These are phyloP conservation scores for Porogramme epimiltina DNA, from an alignment of 1,284 basidiomycete genomes.

Conservation along the genomic window DNA sequence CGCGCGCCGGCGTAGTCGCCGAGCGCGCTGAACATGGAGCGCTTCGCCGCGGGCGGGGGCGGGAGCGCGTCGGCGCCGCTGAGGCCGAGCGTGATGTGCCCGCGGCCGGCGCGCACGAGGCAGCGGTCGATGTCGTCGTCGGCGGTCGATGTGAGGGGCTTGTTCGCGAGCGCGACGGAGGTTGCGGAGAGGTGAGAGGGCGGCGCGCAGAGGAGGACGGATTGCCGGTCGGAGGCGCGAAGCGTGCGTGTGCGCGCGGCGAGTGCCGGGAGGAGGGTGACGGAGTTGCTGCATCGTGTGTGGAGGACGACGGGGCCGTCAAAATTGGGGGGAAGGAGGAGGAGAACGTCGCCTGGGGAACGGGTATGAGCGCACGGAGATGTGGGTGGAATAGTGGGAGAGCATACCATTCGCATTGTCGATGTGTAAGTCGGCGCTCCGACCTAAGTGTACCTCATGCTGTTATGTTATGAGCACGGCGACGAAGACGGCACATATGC, in stretches of 20 bases:
- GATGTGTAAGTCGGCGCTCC: slow-evolving; percentile 28
- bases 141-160: slow-evolving; percentile 2
- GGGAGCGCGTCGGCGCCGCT: slow-evolving; percentile 6
- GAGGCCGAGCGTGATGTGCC: slow-evolving; percentile 28
- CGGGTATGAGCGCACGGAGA: no score
- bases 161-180: slow-evolving; percentile 1
- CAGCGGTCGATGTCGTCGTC: slow-evolving; percentile 18
- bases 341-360: slow-evolving; percentile 22
- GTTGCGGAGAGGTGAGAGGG: slow-evolving; percentile 6
- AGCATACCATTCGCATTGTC: slow-evolving; percentile 2
- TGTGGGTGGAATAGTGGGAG: no score
- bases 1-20: background rate
- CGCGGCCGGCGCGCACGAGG: slow-evolving; percentile 25
- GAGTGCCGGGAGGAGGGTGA: slow-evolving; percentile 31
- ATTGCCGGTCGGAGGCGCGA: slow-evolving; percentile 26
- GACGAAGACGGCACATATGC: background rate
- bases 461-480: slow-evolving; percentile 1
- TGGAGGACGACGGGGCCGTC: slow-evolving; percentile 26
- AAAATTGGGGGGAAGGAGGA: slow-evolving; percentile 31
- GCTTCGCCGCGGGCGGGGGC: background rate
- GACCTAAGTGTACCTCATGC: slow-evolving; percentile 26
- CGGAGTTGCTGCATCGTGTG: slow-evolving; percentile 15
- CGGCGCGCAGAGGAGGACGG: slow-evolving; percentile 25
- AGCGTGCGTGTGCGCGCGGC: slow-evolving; percentile 27
- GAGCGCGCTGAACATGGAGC: background rate